phyloP scores from a whole-genome alignment of 805 yeast genomes.

The Torulaspora quercuum region DNA sequence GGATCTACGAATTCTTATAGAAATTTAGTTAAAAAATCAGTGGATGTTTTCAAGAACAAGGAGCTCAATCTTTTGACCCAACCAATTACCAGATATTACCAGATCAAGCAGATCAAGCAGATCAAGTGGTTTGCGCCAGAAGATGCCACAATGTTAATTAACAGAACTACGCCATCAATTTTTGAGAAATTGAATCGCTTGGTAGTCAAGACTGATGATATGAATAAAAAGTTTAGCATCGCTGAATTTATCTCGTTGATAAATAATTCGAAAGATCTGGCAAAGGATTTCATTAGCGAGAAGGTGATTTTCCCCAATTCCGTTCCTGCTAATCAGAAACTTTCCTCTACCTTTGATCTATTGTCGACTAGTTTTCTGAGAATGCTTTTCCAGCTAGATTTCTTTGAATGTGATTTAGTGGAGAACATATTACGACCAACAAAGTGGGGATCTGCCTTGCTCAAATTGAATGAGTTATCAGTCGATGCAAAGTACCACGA shows the following conservation, averaged over 20 bases:
- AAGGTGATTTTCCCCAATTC: constrained; percentile 33
- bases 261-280: constrained; percentile 33
- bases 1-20: constrained; percentile 56
- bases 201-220: constrained; percentile 30
- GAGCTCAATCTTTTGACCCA: constrained; percentile 67
- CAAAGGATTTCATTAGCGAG: constrained; percentile 33
- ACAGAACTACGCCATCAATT: constrained; percentile 53
- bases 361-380: constrained; percentile 56
- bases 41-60: constrained; percentile 51
- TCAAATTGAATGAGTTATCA: constrained; percentile 33
- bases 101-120: constrained; percentile 60
- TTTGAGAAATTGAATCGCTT: constrained; percentile 41
- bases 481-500: constrained; percentile 36
- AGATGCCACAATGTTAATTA: constrained; percentile 43
- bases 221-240: constrained; percentile 30
- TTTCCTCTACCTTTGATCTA: constrained; percentile 49
- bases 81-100: constrained; percentile 78
- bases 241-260: constrained; percentile 27
- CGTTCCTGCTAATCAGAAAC: constrained; percentile 31
- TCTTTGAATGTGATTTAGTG: constrained; percentile 41
- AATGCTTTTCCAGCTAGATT: constrained; percentile 48
- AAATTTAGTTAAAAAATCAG: constrained; percentile 46
- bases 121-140: constrained; percentile 52
- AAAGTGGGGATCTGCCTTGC: constrained; percentile 50
- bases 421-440: constrained; percentile 41